Conservation (phyloP, 305 asterid species). For the Plantago coronopus region DNA sequence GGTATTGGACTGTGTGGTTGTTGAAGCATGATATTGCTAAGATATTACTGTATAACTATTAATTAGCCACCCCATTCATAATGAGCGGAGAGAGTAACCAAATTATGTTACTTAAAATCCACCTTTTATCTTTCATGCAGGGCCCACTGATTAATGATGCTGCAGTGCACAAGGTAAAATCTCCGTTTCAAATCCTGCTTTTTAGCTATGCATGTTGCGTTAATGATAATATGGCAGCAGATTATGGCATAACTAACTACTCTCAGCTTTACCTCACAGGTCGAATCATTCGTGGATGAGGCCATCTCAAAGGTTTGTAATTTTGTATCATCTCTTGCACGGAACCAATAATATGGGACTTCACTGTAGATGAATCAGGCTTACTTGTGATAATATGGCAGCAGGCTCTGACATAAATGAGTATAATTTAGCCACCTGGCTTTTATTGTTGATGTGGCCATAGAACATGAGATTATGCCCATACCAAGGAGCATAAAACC, state of each 20-base stretch:
- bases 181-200: slow-evolving; percentile 23
- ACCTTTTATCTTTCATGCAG: slow-evolving; percentile 32
- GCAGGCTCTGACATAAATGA: no score
- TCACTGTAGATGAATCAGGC: slow-evolving; percentile 1
- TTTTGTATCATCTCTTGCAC: slow-evolving; percentile 32
- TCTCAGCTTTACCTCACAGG: slow-evolving; percentile 46
- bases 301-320: slow-evolving; percentile 91
- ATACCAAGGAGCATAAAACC: no score
- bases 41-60: slow-evolving; percentile 5
- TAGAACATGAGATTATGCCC: no score
- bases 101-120: slow-evolving; percentile 18
- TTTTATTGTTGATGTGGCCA: no score
- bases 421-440: no score
- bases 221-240: slow-evolving; percentile 9
- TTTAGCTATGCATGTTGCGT: slow-evolving; percentile 12
- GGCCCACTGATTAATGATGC: slow-evolving; percentile 96
- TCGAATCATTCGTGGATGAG: slow-evolving; percentile 74
- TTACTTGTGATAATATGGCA: no score
- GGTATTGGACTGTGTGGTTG: slow-evolving; percentile 31
- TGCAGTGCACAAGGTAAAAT: slow-evolving; percentile 71
- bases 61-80: slow-evolving; percentile 20
- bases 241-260: slow-evolving; percentile 23
- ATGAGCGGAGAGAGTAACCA: slow-evolving; percentile 17
- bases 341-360: slow-evolving; percentile 1
- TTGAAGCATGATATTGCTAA: slow-evolving; percentile 14